A percentile compares a stretch with the other conserved stretches of the same genome.
Conservation (phyloP, 306 rosid species). For the Potentilla sterilis region DNA sequence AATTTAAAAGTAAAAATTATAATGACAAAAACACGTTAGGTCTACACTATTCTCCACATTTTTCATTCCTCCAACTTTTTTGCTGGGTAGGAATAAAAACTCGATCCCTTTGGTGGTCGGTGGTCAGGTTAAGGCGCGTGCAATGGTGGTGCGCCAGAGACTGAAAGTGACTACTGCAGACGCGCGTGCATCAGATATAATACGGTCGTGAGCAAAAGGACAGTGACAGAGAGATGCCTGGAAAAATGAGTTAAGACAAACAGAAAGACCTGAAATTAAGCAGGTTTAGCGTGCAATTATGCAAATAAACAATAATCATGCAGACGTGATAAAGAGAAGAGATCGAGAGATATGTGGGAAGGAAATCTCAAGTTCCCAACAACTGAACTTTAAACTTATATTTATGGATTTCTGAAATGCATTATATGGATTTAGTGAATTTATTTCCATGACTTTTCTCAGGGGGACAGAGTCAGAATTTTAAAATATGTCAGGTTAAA, state of each 20-base stretch:
- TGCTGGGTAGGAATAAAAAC: neutral
- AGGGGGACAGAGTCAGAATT: no score
- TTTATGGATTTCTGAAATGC: neutral
- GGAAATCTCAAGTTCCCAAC: neutral
- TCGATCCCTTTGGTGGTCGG: neutral
- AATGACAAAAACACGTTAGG: no score
- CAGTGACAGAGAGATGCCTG: neutral
- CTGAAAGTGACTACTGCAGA: neutral
- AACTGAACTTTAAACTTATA: neutral
- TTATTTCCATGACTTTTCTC: neutral
- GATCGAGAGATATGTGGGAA: neutral
- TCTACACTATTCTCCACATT: neutral
- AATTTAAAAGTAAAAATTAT: neutral
- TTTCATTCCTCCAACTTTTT: neutral
- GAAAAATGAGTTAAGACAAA: neutral
- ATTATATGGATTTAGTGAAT: neutral
- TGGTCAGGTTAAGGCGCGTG: neutral
- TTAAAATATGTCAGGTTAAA: no score
- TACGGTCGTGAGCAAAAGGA: neutral
- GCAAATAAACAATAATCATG: neutral
- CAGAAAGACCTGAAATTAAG: neutral
- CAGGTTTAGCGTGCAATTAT: neutral
- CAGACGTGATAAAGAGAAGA: neutral
- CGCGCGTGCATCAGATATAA: neutral
- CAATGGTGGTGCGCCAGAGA: slow-evolving; percentile 1